Conservation (phyloP, 1,284 basidiomycete genomes). For the Ganoderma meredithae region DNA sequence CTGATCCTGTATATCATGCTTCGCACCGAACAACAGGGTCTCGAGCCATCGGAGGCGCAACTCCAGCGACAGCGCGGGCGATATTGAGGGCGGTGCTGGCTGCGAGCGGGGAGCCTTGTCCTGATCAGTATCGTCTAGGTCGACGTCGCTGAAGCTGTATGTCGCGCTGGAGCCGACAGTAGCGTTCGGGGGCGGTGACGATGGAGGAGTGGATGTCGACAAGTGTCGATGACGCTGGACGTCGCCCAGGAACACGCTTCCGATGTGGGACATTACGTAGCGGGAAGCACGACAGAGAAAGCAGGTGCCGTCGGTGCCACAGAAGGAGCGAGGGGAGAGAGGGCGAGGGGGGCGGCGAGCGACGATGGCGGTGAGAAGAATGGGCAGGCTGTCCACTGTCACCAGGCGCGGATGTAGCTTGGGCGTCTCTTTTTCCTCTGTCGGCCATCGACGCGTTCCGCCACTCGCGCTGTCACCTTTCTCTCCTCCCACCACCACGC, state of each 20-base stretch:
- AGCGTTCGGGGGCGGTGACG: conserved; percentile 61
- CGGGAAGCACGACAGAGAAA: not conserved
- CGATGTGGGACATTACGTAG: conserved; percentile 59
- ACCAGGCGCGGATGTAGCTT: conserved; percentile 19
- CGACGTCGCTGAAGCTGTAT: conserved; percentile 35
- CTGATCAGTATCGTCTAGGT: conserved; percentile 32
- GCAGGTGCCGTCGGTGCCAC: conserved; percentile 7
- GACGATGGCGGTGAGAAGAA: conserved; percentile 17
- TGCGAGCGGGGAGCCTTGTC: conserved; percentile 13
- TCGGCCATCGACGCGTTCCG: conserved; percentile 30
- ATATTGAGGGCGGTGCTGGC: conserved; percentile 49
- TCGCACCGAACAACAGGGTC: conserved; percentile 72
- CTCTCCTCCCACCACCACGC: conserved; percentile 21
- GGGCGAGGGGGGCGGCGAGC: not conserved
- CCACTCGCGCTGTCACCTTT: conserved; percentile 19
- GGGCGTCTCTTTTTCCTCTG: conserved; percentile 20
- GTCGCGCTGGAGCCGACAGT: conserved; percentile 32
- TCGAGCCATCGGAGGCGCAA: conserved; percentile 80
- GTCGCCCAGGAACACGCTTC: conserved; percentile 81
- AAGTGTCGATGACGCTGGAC: conserved; percentile 66
- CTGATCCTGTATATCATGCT: conserved; percentile 48
- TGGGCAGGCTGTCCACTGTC: not conserved
- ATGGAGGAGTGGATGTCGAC: conserved; percentile 67
- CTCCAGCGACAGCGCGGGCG: conserved; percentile 72
- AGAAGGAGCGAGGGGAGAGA: conserved; percentile 13